A percentile compares a stretch with the other conserved stretches of the same genome.
These are phyloP conservation scores for Boletellus ananas DNA, from an alignment of 768 basidiomycete genomes.

Conservation along the genomic window DNA sequence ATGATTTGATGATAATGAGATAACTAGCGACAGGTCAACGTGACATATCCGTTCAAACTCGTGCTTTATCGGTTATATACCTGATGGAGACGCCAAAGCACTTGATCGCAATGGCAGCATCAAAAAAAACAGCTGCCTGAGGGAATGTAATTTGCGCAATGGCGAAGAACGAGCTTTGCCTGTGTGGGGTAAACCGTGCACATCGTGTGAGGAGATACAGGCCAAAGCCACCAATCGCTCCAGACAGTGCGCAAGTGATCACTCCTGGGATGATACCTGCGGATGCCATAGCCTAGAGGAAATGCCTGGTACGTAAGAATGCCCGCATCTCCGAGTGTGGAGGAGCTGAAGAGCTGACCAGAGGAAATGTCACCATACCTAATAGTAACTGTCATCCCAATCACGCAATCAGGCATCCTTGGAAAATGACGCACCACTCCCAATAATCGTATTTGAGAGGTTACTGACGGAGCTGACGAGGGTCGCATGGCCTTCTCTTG, in stretches of 20 bases:
- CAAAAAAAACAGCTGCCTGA: constrained; percentile 81
- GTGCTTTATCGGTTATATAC: constrained; percentile 35
- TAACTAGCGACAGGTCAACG: constrained; percentile 45
- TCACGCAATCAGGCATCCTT: neutral
- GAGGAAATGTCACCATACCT: constrained; percentile 89
- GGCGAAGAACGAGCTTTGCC: constrained; percentile 80
- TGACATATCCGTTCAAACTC: neutral
- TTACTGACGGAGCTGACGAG: constrained; percentile 72
- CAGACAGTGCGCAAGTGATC: constrained; percentile 82
- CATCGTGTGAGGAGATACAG: constrained; percentile 85
- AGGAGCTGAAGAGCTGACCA: constrained; percentile 43
- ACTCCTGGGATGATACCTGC: constrained; percentile 88
- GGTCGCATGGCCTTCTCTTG: constrained; percentile 63
- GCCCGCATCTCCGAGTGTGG: neutral
- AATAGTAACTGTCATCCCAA: neutral
- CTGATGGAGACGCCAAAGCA: constrained; percentile 97
- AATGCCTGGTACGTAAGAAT: neutral
- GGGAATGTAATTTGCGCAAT: constrained; percentile 87
- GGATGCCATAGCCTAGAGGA: constrained; percentile 76
- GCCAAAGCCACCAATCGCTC: constrained; percentile 72
- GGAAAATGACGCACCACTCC: constrained; percentile 59
- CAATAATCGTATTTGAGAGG: constrained; percentile 86
- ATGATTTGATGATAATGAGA: constrained; percentile 86
- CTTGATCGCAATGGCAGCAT: constrained; percentile 91
- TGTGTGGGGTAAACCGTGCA: constrained; percentile 69